Conservation (phyloP, 1,139 yeast species). For the Debaryomyces robertsiae region DNA sequence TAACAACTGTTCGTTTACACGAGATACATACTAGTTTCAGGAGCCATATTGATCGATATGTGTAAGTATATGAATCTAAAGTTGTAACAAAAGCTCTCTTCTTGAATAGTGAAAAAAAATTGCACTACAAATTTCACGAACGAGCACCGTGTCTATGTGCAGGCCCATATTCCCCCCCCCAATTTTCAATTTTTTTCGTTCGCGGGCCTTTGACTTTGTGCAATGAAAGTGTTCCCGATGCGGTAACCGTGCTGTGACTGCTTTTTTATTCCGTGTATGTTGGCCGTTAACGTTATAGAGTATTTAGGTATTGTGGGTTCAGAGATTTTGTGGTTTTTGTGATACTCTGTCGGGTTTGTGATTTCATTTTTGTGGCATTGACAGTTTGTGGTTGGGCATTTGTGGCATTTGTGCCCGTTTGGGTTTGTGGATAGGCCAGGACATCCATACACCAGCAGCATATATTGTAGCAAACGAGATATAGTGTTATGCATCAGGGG, state of each 20-base stretch:
- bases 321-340: too few species aligned
- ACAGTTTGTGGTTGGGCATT: too few species aligned
- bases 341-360: too few species aligned
- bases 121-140: slow-evolving; percentile 8
- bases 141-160: slow-evolving; percentile 5
- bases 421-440: not conserved
- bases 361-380: too few species aligned
- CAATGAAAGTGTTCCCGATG: not conserved
- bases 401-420: too few species aligned
- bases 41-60: slow-evolving; percentile 36
- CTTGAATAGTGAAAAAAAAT: slow-evolving; percentile 9
- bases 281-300: too few species aligned
- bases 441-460: too few species aligned
- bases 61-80: slow-evolving; percentile 8
- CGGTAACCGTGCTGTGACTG: slow-evolving; percentile 19
- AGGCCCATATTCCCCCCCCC: too few species aligned
- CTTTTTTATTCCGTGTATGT: slow-evolving; percentile 11
- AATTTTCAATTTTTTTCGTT: slow-evolving; percentile 3
- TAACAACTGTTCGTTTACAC: slow-evolving; percentile 1
- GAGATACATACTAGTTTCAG: slow-evolving; percentile 47
- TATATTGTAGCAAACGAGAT: too few species aligned
- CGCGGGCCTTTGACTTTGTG: slow-evolving; percentile 3
- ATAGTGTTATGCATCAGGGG: too few species aligned
- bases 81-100: slow-evolving; percentile 5
- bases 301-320: too few species aligned